phyloP scores from a whole-genome alignment of 139 green algal species.

The Penium margaritaceum region DNA sequence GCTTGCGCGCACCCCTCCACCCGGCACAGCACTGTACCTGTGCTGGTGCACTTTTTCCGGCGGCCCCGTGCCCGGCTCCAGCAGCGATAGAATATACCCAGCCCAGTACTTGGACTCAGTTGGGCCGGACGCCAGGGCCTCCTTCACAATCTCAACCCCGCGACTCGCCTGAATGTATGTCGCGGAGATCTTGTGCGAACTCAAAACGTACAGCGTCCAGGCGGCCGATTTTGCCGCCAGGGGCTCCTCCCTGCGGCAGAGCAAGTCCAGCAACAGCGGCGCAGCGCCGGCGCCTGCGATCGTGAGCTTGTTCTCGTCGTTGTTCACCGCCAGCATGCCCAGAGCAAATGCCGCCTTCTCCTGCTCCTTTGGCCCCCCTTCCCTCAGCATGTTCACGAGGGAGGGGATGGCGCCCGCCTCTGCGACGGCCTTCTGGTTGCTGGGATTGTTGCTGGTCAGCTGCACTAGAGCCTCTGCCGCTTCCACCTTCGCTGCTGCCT shows the following conservation, averaged over 20 bases:
- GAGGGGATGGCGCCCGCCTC: not conserved
- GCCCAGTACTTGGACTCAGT: not conserved
- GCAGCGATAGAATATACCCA: not conserved
- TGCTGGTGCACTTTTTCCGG: too few relatives aligned
- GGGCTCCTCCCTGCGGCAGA: not conserved
- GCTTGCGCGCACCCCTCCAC: too few relatives aligned
- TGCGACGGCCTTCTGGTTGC: not conserved
- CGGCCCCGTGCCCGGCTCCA: not conserved
- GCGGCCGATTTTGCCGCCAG: not conserved
- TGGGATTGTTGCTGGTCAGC: not conserved
- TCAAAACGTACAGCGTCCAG: not conserved
- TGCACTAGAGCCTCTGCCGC: not conserved
- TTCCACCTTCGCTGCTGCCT: not conserved
- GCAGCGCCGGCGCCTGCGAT: not conserved
- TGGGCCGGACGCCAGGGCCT: not conserved
- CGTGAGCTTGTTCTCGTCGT: slow-evolving; percentile 11
- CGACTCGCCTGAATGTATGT: slow-evolving; percentile 1
- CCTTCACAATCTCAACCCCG: not conserved
- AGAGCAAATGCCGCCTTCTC: slow-evolving; percentile 2
- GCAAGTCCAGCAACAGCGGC: not conserved
- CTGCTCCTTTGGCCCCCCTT: not conserved
- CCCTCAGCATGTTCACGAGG: slow-evolving; percentile 7
- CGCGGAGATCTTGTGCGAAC: not conserved
- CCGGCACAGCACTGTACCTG: too few relatives aligned
- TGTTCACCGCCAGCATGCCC: not conserved